These are phyloP conservation scores for Nannochloris sp. DNA, from an alignment of 139 green algal genomes.

Conservation along the genomic window DNA sequence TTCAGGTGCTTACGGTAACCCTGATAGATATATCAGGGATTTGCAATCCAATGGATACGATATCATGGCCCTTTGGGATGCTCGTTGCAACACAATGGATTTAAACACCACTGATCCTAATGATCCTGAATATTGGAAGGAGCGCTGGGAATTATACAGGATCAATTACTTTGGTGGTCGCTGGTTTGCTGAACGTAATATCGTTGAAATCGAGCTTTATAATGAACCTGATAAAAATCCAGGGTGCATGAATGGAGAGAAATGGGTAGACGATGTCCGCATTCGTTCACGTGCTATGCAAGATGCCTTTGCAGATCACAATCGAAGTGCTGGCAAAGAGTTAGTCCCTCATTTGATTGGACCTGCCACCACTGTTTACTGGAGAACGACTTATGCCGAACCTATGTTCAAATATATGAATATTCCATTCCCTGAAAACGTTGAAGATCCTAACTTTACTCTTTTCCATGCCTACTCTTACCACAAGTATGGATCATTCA, in stretches of 20 bases:
- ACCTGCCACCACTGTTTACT: background rate
- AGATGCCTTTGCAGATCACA: background rate
- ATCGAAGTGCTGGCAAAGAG: background rate
- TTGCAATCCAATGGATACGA: background rate
- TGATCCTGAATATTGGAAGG: background rate
- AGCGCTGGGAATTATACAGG: constrained; percentile 1
- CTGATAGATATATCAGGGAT: background rate
- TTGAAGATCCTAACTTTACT: background rate
- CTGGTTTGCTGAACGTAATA: background rate
- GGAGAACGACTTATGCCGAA: background rate
- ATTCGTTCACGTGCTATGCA: background rate
- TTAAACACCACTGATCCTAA: background rate
- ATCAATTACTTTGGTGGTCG: constrained; percentile 1
- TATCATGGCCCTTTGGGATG: background rate
- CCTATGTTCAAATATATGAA: background rate
- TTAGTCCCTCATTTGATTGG: background rate
- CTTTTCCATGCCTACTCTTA: background rate
- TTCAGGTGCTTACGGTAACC: background rate
- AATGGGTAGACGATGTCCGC: background rate
- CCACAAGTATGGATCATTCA: background rate
- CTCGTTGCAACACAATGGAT: background rate
- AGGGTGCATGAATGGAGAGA: background rate
- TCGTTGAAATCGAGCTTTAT: background rate
- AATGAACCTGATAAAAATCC: constrained; percentile 5
- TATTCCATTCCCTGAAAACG: background rate